A percentile compares a stretch with the other conserved stretches of the same genome.
Conservation (phyloP, 306 rosid genomes). For the Oxytropis ochrocephala region DNA sequence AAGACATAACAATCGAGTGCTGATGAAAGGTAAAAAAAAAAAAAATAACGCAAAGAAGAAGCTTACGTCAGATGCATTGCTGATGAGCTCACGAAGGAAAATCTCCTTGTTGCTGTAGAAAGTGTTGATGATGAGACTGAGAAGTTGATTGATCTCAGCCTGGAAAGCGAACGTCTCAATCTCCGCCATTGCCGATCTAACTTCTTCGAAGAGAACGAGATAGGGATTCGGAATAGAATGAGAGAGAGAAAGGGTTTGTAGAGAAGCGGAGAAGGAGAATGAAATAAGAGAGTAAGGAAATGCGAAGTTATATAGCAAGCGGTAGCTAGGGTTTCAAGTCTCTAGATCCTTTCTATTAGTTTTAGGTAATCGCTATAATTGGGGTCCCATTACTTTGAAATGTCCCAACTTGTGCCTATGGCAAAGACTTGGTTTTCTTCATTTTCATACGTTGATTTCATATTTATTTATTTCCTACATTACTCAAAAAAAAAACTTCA, state of each 20-base stretch:
- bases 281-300: background rate
- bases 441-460: too few relatives aligned
- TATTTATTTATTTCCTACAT: too few relatives aligned
- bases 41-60: background rate
- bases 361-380: background rate
- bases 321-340: constrained; percentile 15
- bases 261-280: background rate
- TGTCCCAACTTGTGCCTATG: background rate
- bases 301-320: background rate
- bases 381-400: background rate
- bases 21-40: background rate
- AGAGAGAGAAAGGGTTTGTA: background rate
- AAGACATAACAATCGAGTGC: background rate
- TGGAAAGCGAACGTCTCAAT: constrained; percentile 81
- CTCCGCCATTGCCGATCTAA: constrained; percentile 33
- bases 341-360: constrained; percentile 24
- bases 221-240: background rate
- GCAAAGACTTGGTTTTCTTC: too few relatives aligned
- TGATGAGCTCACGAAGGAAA: constrained; percentile 79
- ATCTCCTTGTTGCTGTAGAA: constrained; percentile 96
- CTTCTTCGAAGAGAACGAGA: background rate
- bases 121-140: constrained; percentile 83
- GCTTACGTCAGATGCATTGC: constrained; percentile 74
- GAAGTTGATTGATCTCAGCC: constrained; percentile 94
- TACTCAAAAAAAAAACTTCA: too few relatives aligned